Conservation (phyloP, 2,329 filamentous ascomycete species). For the Amesomyces nigricolor region DNA sequence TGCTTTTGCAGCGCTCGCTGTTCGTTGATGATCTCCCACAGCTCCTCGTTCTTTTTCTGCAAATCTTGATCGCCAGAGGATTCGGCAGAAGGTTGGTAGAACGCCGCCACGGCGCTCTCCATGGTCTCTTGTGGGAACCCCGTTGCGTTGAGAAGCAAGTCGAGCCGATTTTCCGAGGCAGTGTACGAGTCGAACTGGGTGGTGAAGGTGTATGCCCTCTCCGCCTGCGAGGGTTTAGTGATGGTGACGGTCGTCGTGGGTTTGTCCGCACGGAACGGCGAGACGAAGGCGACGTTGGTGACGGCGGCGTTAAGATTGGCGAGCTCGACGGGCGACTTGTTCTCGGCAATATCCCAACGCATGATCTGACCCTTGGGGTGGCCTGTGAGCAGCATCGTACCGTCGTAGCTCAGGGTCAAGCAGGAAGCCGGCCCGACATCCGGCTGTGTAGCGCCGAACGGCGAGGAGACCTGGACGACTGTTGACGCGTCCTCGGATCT, state of each 20-base stretch:
- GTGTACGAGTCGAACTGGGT: constrained; percentile 52
- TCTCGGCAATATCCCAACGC: constrained; percentile 72
- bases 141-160: constrained; percentile 39
- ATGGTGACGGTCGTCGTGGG: constrained; percentile 53
- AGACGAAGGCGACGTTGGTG: constrained; percentile 72
- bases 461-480: constrained; percentile 49
- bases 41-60: constrained; percentile 34
- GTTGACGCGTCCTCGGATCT: constrained; percentile 50
- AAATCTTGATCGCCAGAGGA: constrained; percentile 33
- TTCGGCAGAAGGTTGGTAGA: constrained; percentile 34
- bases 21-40: constrained; percentile 37
- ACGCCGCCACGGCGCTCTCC: constrained; percentile 45
- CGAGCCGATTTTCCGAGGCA: constrained; percentile 39
- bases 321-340: constrained; percentile 60
- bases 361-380: constrained; percentile 74
- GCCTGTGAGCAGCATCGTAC: constrained; percentile 71
- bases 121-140: constrained; percentile 45
- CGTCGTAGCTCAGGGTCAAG: constrained; percentile 73
- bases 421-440: constrained; percentile 63
- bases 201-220: constrained; percentile 59
- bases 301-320: constrained; percentile 73
- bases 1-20: constrained; percentile 34
- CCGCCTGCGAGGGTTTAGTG: constrained; percentile 72
- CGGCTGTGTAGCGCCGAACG: constrained; percentile 52
- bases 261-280: constrained; percentile 45